These are phyloP conservation scores for Puya raimondii DNA, from an alignment of 176 grass and related monocot genomes.

Conservation along the genomic window DNA sequence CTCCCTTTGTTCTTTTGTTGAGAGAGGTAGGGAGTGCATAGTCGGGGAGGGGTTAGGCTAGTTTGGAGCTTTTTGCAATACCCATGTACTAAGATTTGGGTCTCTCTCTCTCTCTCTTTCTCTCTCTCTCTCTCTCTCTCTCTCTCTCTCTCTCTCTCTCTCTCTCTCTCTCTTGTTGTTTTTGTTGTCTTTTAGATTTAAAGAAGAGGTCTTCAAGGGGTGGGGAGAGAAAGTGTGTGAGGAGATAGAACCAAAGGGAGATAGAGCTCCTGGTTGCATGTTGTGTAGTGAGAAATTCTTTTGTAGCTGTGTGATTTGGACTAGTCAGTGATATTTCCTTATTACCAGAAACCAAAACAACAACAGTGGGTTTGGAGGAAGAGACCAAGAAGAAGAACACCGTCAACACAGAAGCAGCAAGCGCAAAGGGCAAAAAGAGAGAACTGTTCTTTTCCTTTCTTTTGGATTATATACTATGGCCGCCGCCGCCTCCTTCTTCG, in stretches of 20 bases:
- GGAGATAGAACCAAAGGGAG: constrained; percentile 17
- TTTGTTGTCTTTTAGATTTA: constrained; percentile 21
- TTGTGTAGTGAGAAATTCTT: constrained; percentile 17
- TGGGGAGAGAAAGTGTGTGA: not conserved
- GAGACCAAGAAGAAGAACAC: not conserved
- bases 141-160: not conserved
- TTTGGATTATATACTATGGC: not conserved
- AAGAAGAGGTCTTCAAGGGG: no score
- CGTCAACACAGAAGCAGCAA: no score
- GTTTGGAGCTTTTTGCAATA: not conserved
- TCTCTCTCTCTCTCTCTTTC: not conserved
- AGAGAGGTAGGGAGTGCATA: not conserved
- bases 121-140: not conserved
- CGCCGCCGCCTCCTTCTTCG: constrained; percentile 63
- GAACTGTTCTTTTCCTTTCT: not conserved
- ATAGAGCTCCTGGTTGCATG: constrained; percentile 2
- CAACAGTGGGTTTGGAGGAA: constrained; percentile 3
- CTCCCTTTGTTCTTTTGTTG: constrained; percentile 39
- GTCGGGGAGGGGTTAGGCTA: not conserved
- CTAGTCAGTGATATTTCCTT: constrained; percentile 10
- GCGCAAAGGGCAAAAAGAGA: no score
- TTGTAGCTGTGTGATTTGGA: constrained; percentile 18
- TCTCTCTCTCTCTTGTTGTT: constrained; percentile 4
- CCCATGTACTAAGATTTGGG: constrained; percentile 11
- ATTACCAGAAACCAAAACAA: constrained; percentile 27